Conservation (phyloP, 345 rosid genomes). For the Salix brachista region DNA sequence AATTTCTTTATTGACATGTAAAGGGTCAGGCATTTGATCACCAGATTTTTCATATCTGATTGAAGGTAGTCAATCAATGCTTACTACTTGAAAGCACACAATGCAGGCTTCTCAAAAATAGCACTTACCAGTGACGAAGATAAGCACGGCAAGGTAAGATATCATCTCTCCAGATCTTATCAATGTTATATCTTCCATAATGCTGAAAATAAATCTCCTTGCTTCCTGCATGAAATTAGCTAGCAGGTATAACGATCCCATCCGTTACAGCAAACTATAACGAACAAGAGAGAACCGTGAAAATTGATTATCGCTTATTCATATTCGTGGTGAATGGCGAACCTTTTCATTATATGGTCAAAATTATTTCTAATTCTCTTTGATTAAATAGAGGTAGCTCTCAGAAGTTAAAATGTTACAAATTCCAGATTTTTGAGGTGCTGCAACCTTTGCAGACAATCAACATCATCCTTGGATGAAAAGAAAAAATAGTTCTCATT, state of each 20-base stretch:
- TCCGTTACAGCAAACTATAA: neutral
- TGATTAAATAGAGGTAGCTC: neutral
- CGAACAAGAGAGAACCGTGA: too few species aligned
- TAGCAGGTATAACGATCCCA: neutral
- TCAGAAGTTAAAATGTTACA: neutral
- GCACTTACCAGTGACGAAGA: conserved; percentile 77
- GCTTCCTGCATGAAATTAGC: conserved; percentile 48
- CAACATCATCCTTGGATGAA: too few species aligned
- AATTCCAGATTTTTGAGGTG: neutral
- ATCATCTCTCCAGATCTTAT: conserved; percentile 85
- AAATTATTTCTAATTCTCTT: too few species aligned
- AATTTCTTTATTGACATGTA: neutral
- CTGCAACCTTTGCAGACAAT: too few species aligned
- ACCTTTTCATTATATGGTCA: neutral
- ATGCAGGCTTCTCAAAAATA: neutral
- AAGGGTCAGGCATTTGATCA: neutral
- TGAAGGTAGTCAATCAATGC: too few species aligned
- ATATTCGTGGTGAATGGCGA: neutral
- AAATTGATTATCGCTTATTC: too few species aligned
- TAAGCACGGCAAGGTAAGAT: conserved; percentile 85
- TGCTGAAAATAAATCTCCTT: conserved; percentile 64
- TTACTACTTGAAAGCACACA: too few species aligned
- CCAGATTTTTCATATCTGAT: too few species aligned
- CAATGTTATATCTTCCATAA: conserved; percentile 64
- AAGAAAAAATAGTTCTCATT: neutral